Conservation (phyloP, 345 rosid genomes). For the Lagerstroemia speciosa region DNA sequence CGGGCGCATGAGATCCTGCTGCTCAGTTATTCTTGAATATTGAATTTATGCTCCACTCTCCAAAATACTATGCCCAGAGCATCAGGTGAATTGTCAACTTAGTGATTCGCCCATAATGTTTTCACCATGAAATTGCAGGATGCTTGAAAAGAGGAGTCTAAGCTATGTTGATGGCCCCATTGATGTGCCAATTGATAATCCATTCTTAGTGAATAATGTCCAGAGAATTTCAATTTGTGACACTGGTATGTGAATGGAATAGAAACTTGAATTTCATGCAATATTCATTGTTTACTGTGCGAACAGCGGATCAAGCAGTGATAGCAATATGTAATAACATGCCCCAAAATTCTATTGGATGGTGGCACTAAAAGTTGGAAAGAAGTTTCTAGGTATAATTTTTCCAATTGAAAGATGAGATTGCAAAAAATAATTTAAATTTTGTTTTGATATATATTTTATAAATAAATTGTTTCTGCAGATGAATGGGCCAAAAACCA, state of each 20-base stretch:
- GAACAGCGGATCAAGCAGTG: too few relatives aligned
- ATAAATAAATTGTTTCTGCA: slow-evolving; percentile 17
- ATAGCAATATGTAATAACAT: not conserved
- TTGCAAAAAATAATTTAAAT: not conserved
- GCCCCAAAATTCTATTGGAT: not conserved
- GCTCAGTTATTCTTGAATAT: too few relatives aligned
- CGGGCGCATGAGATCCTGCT: not conserved
- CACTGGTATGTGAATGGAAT: slow-evolving; percentile 39
- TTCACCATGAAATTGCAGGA: slow-evolving; percentile 27
- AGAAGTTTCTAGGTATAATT: not conserved
- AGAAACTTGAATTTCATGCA: not conserved
- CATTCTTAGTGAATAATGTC: slow-evolving; percentile 64
- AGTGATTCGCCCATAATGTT: not conserved
- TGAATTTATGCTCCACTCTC: not conserved
- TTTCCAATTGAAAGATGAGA: not conserved
- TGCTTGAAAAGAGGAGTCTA: slow-evolving; percentile 84
- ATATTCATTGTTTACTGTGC: not conserved
- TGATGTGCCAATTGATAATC: slow-evolving; percentile 58
- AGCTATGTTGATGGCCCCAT: slow-evolving; percentile 84
- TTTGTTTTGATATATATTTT: not conserved
- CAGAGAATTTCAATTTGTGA: slow-evolving; percentile 64
- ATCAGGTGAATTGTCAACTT: not conserved
- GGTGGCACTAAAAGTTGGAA: not conserved
- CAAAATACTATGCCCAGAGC: not conserved
- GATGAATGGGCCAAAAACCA: slow-evolving; percentile 78